Evolutionary conservation across 1,284 basidiomycete genomes (phyloP), one percentile per base, ranked within the genome.

Genomic region (Ganoderma sp.): DNA sequence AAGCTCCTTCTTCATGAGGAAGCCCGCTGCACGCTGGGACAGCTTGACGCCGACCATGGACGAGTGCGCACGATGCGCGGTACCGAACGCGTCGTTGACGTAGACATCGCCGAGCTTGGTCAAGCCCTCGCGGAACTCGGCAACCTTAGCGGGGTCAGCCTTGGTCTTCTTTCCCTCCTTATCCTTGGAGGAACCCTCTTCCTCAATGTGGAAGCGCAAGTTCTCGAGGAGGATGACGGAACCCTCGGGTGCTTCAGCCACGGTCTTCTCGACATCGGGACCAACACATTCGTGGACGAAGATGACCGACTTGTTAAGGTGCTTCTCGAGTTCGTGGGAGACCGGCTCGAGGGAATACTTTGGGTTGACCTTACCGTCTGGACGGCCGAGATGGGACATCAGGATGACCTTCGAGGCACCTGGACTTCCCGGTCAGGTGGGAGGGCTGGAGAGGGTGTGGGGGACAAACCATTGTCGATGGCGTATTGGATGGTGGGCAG

Each of bases 71-170:
- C 97, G 95, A 83, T 99, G 97, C 52, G 97, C 98, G 64, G 97
- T 99, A 67, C 97, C 97, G 81, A 99, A 99, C 50, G 97, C 98
- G 80, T 99, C 97, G 84, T 99, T 99, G 81, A 99, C 87, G 82
- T 99, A 99, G 74, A 99, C 94, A 78, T 99, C 96, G 64, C 96
- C 97, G 73, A 99, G 92, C 73, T 87, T 89, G 72, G 97, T 99
- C 75, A 99, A 89, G 52, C 89, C 85, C 78, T 92, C 87, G 64
- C 96, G 89, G 87, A 99, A 99, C 77, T 91, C 86, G 65, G 90
- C 83, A 74, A 99, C 95, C 73, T 88, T 90, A 65, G 87, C 86
- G 64, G 92, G 84, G 80, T 97, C 93, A 45, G 97, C 97, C 83
- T 98, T 98, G 78, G 88, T 91, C 87, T 98, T 98, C 76, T 93